A percentile compares a stretch with the other conserved stretches of the same genome.
Evolutionary conservation across 441 rosid species (phyloP).

Genomic region (Syzygium malaccense): DNA sequence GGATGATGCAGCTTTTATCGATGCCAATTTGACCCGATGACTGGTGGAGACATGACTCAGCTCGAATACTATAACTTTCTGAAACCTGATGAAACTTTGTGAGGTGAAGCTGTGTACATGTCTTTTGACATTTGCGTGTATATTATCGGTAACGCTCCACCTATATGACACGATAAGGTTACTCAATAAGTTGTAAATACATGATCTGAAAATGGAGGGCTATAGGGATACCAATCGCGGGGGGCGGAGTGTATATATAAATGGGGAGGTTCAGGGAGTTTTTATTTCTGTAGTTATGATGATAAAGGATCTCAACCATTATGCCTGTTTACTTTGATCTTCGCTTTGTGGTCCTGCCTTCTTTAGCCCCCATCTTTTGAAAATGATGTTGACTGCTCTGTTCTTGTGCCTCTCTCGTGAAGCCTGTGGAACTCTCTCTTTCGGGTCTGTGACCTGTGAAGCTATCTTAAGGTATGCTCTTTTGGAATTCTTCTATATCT

Average conservation of each 20-base stretch:
- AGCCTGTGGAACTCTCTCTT: neutral
- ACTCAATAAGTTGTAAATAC: neutral
- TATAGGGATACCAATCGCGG: neutral
- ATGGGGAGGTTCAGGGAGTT: neutral
- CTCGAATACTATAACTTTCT: slow-evolving; percentile 34
- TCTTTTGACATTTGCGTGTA: neutral
- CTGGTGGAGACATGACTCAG: slow-evolving; percentile 46
- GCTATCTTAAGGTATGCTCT: neutral
- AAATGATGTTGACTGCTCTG: neutral
- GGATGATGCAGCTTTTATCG: slow-evolving; percentile 34
- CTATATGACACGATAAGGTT: neutral
- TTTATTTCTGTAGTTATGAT: neutral
- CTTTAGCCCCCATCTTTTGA: neutral
- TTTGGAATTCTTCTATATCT: neutral
- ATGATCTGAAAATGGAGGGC: neutral
- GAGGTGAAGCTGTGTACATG: neutral
- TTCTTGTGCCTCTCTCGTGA: neutral
- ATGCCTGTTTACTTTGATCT: neutral
- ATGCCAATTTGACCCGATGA: slow-evolving; percentile 34
- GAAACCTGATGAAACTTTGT: slow-evolving; percentile 9
- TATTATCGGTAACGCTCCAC: neutral
- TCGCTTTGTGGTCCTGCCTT: neutral
- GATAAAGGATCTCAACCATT: neutral
- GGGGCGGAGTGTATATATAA: neutral
- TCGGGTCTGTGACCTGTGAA: neutral